phyloP scores from a whole-genome alignment of 2,329 filamentous ascomycete species.

The Diaporthe aspalathi region DNA sequence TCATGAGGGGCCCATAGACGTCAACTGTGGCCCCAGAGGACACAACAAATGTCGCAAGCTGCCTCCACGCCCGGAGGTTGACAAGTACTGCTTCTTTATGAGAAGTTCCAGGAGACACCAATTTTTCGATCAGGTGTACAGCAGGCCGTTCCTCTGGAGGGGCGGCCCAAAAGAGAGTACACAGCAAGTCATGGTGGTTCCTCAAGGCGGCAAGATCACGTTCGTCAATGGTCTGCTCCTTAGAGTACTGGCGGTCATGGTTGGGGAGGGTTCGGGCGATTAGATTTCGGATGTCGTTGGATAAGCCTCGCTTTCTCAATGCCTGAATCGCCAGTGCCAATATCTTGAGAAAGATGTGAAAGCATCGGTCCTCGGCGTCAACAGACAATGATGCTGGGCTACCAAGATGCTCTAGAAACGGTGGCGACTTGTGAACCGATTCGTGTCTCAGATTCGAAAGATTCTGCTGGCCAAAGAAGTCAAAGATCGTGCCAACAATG shows the following conservation, averaged over 20 bases:
- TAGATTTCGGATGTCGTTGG: slow-evolving; percentile 71
- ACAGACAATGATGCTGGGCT: slow-evolving; percentile 59
- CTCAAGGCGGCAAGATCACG: slow-evolving; percentile 72
- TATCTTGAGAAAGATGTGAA: slow-evolving; percentile 75
- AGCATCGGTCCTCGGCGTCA: slow-evolving; percentile 69
- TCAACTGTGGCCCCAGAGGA: slow-evolving; percentile 55
- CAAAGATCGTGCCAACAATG: slow-evolving; percentile 71
- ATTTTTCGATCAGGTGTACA: slow-evolving; percentile 65
- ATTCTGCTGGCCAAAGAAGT: slow-evolving; percentile 74
- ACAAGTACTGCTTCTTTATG: slow-evolving; percentile 76
- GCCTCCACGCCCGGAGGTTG: slow-evolving; percentile 71
- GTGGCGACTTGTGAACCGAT: slow-evolving; percentile 69
- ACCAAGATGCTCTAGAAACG: slow-evolving; percentile 68
- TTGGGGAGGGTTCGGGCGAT: slow-evolving; percentile 73
- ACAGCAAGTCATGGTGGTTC: slow-evolving; percentile 77
- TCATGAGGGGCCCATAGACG: slow-evolving; percentile 61
- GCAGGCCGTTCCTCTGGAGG: slow-evolving; percentile 65
- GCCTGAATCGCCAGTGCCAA: slow-evolving; percentile 67
- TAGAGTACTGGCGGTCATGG: slow-evolving; percentile 72
- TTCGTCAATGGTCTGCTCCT: slow-evolving; percentile 69
- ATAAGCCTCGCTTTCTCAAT: slow-evolving; percentile 58
- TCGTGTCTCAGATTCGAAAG: slow-evolving; percentile 74
- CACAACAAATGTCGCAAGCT: slow-evolving; percentile 70
- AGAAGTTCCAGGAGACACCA: slow-evolving; percentile 69
- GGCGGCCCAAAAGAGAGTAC: slow-evolving; percentile 73